phyloP scores from a whole-genome alignment of 805 yeast species.

The Saturnispora serradocipensis region DNA sequence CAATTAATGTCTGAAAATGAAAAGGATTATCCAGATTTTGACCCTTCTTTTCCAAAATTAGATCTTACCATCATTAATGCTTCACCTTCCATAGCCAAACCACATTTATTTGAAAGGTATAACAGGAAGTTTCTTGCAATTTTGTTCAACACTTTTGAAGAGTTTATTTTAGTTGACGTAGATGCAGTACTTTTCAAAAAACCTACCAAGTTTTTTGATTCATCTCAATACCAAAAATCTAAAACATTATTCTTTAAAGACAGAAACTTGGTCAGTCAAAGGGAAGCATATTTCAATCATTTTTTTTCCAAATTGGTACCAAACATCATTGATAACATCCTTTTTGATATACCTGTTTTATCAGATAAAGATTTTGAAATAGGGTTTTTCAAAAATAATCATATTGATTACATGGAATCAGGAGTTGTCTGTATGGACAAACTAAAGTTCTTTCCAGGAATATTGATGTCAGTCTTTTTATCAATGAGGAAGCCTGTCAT shows the following conservation, averaged over 20 bases:
- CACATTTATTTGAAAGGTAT: conserved; percentile 15
- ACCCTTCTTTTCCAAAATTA: conserved; percentile 16
- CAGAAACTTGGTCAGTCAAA: conserved; percentile 23
- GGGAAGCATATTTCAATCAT: conserved; percentile 28
- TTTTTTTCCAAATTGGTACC: conserved; percentile 41
- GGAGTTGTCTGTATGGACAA: conserved; percentile 39
- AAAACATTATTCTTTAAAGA: conserved; percentile 43
- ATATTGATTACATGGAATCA: conserved; percentile 38
- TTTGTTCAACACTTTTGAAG: conserved; percentile 49
- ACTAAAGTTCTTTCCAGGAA: conserved; percentile 37
- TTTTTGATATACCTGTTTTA: conserved; percentile 30
- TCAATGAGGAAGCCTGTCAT: conserved; percentile 33
- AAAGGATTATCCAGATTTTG: neutral
- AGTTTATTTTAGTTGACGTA: conserved; percentile 41
- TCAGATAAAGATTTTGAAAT: conserved; percentile 27
- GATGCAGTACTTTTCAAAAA: conserved; percentile 35
- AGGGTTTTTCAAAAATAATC: conserved; percentile 31
- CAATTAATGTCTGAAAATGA: neutral
- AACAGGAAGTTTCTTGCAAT: conserved; percentile 44
- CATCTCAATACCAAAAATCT: conserved; percentile 27
- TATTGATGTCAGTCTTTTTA: conserved; percentile 33
- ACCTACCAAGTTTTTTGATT: conserved; percentile 28
- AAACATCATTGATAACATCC: conserved; percentile 27
- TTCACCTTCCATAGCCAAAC: conserved; percentile 13
- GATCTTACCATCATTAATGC: conserved; percentile 25